A percentile compares a stretch with the other conserved stretches of the same genome.
Evolutionary conservation across 2,329 filamentous ascomycete genomes (phyloP).

Genomic region (Monosporascus sp.): DNA sequence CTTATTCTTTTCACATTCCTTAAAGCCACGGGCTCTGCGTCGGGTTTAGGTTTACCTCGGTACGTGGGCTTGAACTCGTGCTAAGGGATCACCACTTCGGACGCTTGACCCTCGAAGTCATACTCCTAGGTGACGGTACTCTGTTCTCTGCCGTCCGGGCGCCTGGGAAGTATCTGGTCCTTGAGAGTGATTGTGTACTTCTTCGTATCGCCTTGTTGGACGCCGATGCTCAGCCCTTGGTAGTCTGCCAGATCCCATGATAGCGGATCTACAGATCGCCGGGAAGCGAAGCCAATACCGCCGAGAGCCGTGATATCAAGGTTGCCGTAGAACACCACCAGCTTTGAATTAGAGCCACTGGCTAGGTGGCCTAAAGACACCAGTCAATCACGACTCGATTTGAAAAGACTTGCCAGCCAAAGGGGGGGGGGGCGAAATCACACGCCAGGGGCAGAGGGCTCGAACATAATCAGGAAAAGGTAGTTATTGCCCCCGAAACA

Average conservation of each 20-base stretch:
- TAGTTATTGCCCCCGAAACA: background rate
- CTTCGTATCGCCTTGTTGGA: conserved; percentile 55
- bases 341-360: conserved; percentile 9
- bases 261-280: conserved; percentile 58
- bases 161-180: conserved; percentile 55
- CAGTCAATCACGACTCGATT: background rate
- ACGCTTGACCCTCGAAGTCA: conserved; percentile 48
- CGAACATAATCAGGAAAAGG: background rate
- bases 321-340: conserved; percentile 55
- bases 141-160: conserved; percentile 64
- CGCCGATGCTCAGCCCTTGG: conserved; percentile 53
- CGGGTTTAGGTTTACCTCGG: conserved; percentile 59
- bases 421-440: background rate
- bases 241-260: conserved; percentile 61
- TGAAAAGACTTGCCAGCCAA: background rate
- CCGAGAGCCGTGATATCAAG: conserved; percentile 72
- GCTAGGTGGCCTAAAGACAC: background rate
- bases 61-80: conserved; percentile 65
- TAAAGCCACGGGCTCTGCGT: conserved; percentile 55
- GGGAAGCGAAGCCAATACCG: conserved; percentile 77
- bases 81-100: conserved; percentile 57
- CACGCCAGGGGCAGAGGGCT: background rate
- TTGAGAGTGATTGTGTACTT: conserved; percentile 72
- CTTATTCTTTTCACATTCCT: conserved; percentile 61
- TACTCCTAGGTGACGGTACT: conserved; percentile 71